Conservation (phyloP, 495 filamentous ascomycete genomes). For the Poronia punctata region DNA sequence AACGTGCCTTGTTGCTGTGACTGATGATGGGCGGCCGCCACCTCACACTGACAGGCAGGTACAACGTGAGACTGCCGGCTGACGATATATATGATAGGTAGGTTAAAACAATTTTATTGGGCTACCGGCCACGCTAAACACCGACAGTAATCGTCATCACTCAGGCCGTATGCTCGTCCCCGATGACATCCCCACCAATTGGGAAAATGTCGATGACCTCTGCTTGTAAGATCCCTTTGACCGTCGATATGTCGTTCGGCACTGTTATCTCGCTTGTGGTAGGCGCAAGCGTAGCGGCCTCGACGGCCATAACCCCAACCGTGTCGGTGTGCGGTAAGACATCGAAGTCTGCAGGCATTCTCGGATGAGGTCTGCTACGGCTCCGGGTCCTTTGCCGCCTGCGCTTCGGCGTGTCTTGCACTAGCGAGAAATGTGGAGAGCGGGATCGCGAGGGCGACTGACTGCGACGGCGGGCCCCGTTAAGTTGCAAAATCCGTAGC, state of each 20-base stretch:
- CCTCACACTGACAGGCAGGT: no score
- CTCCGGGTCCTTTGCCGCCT: slow-evolving; percentile 33
- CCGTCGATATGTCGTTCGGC: not conserved
- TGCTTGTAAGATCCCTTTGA: no score
- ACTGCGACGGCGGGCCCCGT: slow-evolving; percentile 22
- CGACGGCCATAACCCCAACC: not conserved
- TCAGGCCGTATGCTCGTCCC: no score
- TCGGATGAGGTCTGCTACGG: slow-evolving; percentile 24
- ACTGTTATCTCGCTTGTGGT: not conserved
- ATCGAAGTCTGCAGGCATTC: not conserved
- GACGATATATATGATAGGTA: no score
- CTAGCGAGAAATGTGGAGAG: slow-evolving; percentile 13
- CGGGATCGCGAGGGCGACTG: slow-evolving; percentile 32
- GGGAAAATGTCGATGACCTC: no score
- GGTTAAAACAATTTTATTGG: no score
- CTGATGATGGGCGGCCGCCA: no score
- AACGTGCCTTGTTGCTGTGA: no score
- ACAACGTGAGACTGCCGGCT: no score
- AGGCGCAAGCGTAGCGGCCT: slow-evolving; percentile 3
- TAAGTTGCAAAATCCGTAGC: slow-evolving; percentile 22
- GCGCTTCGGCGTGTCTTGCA: slow-evolving; percentile 16
- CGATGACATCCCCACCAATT: no score
- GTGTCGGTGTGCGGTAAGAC: not conserved
- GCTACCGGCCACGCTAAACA: no score
- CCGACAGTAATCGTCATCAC: no score